Evolutionary conservation across 176 grass and related monocot species (phyloP).

Genomic region (Alopecurus myosuroides): DNA sequence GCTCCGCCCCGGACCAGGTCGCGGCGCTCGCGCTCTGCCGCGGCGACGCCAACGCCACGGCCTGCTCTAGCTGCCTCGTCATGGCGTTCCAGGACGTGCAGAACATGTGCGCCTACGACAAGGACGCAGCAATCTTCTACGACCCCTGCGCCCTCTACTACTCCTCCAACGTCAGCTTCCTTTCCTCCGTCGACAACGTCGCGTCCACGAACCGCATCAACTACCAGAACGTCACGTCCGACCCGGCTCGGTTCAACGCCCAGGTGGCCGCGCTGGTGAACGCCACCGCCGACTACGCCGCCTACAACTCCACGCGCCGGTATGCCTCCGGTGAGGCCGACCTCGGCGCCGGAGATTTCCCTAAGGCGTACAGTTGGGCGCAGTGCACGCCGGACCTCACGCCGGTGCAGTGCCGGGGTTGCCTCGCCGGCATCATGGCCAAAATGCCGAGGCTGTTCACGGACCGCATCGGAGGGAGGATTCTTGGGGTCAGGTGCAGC

Average conservation of each 20-base stretch:
- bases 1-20: conserved; percentile 2
- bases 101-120: conserved; percentile 19
- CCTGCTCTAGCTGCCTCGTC: conserved; percentile 12
- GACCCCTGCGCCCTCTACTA: conserved; percentile 28
- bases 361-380: conserved; percentile 33
- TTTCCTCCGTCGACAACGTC: conserved; percentile 4
- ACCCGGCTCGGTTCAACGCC: background rate
- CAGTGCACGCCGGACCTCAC: conserved; percentile 62
- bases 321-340: conserved; percentile 33
- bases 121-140: conserved; percentile 41
- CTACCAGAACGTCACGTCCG: background rate
- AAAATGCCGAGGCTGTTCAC: background rate
- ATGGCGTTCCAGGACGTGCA: conserved; percentile 19
- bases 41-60: conserved; percentile 17
- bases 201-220: background rate
- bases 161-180: conserved; percentile 19
- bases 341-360: background rate
- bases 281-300: conserved; percentile 29
- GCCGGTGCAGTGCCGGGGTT: conserved; percentile 14
- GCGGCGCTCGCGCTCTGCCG: conserved; percentile 33
- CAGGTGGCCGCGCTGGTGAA: conserved; percentile 21
- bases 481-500: conserved; percentile 34
- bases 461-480: conserved; percentile 6
- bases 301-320: conserved; percentile 16
- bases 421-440: conserved; percentile 20